Evolutionary conservation across 148 eudicot species (phyloP).

Genomic region (Vaccinium darrowii): DNA sequence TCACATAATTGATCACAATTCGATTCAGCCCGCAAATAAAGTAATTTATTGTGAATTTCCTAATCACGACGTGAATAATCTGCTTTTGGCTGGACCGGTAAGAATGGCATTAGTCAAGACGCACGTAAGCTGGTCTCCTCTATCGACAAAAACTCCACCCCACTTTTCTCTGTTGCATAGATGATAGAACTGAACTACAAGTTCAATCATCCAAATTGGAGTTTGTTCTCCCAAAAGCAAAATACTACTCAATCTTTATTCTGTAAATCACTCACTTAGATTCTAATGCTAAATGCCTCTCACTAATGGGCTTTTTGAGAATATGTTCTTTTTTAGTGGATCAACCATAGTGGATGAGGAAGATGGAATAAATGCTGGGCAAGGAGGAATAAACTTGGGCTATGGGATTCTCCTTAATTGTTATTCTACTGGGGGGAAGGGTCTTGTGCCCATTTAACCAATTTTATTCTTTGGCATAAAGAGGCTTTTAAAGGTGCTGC

Average conservation of each 20-base stretch:
- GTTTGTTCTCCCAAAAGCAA: not conserved
- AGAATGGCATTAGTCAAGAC: no score
- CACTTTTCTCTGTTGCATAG: not conserved
- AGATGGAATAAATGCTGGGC: conserved; percentile 16
- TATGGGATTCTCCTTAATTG: not conserved
- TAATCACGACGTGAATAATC: no score
- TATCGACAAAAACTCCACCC: not conserved
- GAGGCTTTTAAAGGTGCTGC: not conserved
- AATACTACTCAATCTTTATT: not conserved
- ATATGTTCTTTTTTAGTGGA: conserved; percentile 19
- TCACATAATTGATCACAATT: no score
- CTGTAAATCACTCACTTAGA: conserved; percentile 7
- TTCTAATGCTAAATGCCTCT: conserved; percentile 13
- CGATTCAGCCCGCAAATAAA: no score
- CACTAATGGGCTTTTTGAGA: not conserved
- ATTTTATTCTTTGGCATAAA: not conserved
- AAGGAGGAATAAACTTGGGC: not conserved
- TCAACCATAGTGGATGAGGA: not conserved
- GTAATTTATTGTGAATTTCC: no score
- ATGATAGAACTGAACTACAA: not conserved
- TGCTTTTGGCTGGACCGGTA: no score
- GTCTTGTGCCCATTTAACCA: not conserved
- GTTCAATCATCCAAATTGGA: conserved; percentile 15
- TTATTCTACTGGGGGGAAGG: not conserved
- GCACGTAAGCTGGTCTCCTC: no score